phyloP scores from a whole-genome alignment of 805 yeast species.

The Saturnispora quitensis region DNA sequence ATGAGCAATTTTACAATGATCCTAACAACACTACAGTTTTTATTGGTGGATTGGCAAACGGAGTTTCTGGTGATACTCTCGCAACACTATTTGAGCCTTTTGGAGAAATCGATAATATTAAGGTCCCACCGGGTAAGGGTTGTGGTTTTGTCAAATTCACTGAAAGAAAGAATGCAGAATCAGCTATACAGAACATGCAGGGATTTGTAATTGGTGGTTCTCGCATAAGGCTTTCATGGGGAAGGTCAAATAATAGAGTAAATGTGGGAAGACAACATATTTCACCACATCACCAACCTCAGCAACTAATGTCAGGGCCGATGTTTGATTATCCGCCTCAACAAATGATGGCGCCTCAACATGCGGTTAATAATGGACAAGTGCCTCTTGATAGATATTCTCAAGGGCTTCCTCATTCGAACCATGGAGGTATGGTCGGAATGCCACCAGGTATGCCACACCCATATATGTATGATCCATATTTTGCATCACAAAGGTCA shows the following conservation, averaged over 20 bases:
- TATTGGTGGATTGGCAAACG: slow-evolving; percentile 59
- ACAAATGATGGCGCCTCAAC: slow-evolving; percentile 6
- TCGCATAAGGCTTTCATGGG: slow-evolving; percentile 70
- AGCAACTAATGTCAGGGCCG: slow-evolving; percentile 16
- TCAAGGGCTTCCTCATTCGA: not conserved
- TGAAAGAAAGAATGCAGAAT: slow-evolving; percentile 64
- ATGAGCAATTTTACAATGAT: slow-evolving; percentile 28
- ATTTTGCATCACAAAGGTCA: slow-evolving; percentile 15
- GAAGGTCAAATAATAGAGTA: slow-evolving; percentile 35
- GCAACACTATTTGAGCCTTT: slow-evolving; percentile 59
- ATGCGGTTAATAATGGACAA: slow-evolving; percentile 3
- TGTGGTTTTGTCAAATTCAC: slow-evolving; percentile 70
- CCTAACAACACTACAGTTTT: slow-evolving; percentile 72
- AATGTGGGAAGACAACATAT: slow-evolving; percentile 10
- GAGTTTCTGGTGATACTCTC: slow-evolving; percentile 53
- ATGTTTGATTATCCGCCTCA: slow-evolving; percentile 17
- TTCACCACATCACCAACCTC: slow-evolving; percentile 10
- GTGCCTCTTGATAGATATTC: not conserved
- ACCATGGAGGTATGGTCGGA: slow-evolving; percentile 19
- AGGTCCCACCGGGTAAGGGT: slow-evolving; percentile 70
- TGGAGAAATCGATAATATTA: slow-evolving; percentile 61
- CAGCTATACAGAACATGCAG: slow-evolving; percentile 70
- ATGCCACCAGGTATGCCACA: slow-evolving; percentile 24
- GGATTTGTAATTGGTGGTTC: slow-evolving; percentile 71
- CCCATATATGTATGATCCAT: slow-evolving; percentile 28